Conservation (phyloP, 148 eudicot genomes). For the Amaranthus cruentus region DNA sequence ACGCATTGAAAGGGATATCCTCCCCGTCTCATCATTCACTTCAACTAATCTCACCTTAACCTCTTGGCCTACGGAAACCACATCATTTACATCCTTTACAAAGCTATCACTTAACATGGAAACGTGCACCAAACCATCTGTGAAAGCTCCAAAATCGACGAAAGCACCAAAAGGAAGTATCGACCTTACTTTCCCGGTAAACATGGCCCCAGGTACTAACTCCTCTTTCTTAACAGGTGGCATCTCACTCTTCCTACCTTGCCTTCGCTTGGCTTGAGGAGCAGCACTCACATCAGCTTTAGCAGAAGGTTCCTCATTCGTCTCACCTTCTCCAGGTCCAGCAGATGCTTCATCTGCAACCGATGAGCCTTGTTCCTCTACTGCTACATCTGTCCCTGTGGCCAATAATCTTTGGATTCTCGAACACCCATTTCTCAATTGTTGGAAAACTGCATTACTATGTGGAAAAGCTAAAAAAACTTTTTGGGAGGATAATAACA, state of each 20-base stretch:
- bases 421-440: slow-evolving; percentile 30
- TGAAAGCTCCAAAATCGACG: slow-evolving; percentile 93
- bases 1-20: slow-evolving; percentile 93
- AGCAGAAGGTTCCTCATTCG: slow-evolving; percentile 35
- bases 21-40: slow-evolving; percentile 58
- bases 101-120: slow-evolving; percentile 67
- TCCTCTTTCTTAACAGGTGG: slow-evolving; percentile 92
- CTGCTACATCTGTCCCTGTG: slow-evolving; percentile 63
- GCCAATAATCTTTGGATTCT: slow-evolving; percentile 38
- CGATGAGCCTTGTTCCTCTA: slow-evolving; percentile 50
- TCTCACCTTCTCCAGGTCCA: slow-evolving; percentile 33
- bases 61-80: slow-evolving; percentile 86
- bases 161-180: slow-evolving; percentile 96
- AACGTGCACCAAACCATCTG: slow-evolving; percentile 94
- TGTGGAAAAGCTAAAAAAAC: slow-evolving; percentile 42
- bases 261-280: slow-evolving; percentile 48
- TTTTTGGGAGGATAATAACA: slow-evolving; percentile 37
- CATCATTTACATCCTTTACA: slow-evolving; percentile 75
- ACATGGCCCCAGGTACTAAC: slow-evolving; percentile 75
- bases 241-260: slow-evolving; percentile 78
- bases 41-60: slow-evolving; percentile 85
- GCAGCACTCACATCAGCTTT: slow-evolving; percentile 35
- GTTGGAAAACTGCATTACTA: slow-evolving; percentile 49
- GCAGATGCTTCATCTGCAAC: slow-evolving; percentile 36
- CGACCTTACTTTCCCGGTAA: slow-evolving; percentile 79